Base-by-base conservation (phyloP, 2,329 filamentous ascomycete genomes). In the Endocalyx cinctus region DNA sequence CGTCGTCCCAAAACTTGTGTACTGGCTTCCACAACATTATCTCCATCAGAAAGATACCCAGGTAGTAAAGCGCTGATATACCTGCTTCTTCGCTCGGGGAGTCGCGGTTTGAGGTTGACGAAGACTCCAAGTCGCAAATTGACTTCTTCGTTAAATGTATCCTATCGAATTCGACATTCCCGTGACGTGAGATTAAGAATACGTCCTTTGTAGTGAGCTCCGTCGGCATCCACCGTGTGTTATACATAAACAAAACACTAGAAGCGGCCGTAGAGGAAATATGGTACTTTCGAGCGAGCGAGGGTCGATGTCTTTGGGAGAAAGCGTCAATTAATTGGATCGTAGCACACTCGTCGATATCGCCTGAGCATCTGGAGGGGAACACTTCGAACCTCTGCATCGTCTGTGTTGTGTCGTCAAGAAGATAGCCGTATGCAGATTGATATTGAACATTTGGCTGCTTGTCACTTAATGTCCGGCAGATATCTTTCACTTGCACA, bases 201-300 rank as follows among this genome's bases (percentile, higher is more conserved):
- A 53, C 32, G 7, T 43, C 32, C 18, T 40, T 31, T 15, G 17
- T 42, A 2, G 34, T 49, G 12, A 43, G 34, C 0, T 10, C 27
- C 5, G 27, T 22, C 2, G 46, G 38, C 4, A 52, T 41, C 48
- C 52, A 54, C 3, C 34, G 33, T 1, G 47, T 53, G 5, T 45
- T 36, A 20, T 50, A 29, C 10, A 54, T 37, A 12, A 50, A 43
- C 5, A 51, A 31, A 11, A 55, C 33, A 35, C 47, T 46, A 1
- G 46, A 45, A 6, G 50, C 41, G 1, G 47, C 33, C 3, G 35
- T 35, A 5, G 33, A 30, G 1, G 45, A 37, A 12, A 56, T 42
- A 3, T 39, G 34, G 2, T 52, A 22, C 14, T 37, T 43, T 26
- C 41, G 39, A 29, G 33, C 27, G 6, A 41, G 31, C 6, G n/a